A percentile compares a stretch with the other conserved stretches of the same genome.
Conservation (phyloP, 192 early-diverging fungal genomes). For the Coemansia sp. region DNA sequence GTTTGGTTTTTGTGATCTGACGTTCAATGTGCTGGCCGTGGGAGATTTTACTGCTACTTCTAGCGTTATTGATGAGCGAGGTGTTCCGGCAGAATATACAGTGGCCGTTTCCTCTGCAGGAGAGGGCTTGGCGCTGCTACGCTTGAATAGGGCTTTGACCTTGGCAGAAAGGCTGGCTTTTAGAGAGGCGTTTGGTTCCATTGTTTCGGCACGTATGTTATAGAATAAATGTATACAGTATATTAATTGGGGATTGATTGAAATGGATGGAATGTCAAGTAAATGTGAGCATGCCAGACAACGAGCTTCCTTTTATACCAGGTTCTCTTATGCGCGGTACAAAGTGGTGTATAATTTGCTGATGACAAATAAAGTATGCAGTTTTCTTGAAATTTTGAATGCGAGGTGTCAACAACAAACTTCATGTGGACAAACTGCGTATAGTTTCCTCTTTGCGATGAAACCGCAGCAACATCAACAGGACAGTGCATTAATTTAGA, state of each 20-base stretch:
- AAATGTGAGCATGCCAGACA: background rate
- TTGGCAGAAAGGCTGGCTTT: constrained; percentile 4
- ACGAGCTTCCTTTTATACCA: background rate
- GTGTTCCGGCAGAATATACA: background rate
- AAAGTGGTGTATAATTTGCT: background rate
- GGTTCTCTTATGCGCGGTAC: background rate
- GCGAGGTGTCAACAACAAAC: background rate
- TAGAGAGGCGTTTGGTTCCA: background rate
- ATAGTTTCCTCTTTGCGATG: background rate
- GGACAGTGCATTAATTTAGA: background rate
- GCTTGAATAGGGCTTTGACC: background rate
- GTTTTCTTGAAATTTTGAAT: background rate
- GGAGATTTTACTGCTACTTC: background rate
- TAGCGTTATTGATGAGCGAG: constrained; percentile 18
- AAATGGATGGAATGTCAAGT: background rate
- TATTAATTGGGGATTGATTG: constrained; percentile 1
- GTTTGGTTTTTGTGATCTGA: constrained; percentile 2
- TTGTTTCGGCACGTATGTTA: background rate
- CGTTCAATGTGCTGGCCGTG: background rate
- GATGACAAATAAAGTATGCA: background rate
- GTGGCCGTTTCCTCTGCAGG: background rate
- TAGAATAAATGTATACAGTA: background rate
- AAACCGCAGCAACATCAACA: background rate
- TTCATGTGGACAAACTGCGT: background rate
- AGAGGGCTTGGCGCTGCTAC: background rate